Evolutionary conservation across 179 eudicot species (phyloP).

Genomic region (Actinidia arguta): DNA sequence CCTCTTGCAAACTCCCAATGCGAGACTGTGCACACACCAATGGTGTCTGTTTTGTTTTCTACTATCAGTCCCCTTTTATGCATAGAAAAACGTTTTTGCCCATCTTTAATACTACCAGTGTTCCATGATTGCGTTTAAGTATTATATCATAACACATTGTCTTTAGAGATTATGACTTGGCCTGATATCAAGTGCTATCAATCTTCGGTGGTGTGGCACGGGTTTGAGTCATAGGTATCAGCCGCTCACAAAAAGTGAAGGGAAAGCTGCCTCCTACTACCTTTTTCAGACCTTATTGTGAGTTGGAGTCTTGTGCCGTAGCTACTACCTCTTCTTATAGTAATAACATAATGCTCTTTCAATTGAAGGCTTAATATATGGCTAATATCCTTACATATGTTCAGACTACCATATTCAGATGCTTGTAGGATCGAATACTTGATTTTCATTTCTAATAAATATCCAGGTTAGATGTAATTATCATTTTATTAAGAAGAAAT

Average conservation of each 20-base stretch:
- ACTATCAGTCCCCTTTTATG: background rate
- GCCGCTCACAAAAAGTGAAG: background rate
- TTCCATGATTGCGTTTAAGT: background rate
- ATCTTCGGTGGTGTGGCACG: background rate
- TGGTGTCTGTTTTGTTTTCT: background rate
- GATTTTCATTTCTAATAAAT: background rate
- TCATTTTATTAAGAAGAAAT: background rate
- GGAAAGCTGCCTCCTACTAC: no score
- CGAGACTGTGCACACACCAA: background rate
- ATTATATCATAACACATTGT: background rate
- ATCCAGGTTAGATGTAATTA: background rate
- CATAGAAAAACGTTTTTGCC: background rate
- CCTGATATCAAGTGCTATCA: background rate
- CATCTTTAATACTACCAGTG: background rate
- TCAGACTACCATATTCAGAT: background rate
- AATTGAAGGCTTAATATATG: background rate
- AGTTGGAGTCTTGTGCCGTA: no score
- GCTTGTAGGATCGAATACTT: background rate
- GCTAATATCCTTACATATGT: background rate
- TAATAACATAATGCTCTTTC: background rate
- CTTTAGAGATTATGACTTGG: background rate
- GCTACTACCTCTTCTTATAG: no score
- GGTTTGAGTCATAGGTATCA: background rate
- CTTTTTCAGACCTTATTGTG: no score
- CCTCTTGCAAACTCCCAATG: background rate